A percentile compares a stretch with the other conserved stretches of the same genome.
These are phyloP conservation scores for Metschnikowia aberdeeniae DNA, from an alignment of 805 yeast genomes.

Conservation along the genomic window DNA sequence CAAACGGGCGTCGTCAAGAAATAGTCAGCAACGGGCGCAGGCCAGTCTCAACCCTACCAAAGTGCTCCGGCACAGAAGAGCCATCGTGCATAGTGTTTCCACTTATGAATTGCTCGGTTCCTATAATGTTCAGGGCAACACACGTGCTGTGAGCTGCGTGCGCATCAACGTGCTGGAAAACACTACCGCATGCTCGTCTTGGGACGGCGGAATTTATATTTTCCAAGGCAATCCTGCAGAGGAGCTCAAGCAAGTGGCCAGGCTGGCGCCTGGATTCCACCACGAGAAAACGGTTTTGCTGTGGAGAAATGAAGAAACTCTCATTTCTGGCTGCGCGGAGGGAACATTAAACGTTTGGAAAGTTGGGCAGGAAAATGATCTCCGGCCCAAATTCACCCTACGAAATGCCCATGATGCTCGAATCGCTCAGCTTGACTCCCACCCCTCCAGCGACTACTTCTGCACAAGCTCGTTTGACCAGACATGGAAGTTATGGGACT, in stretches of 20 bases:
- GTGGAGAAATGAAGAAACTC: conserved; percentile 43
- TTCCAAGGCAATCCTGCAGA: conserved; percentile 19
- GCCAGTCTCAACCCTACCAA: conserved; percentile 37
- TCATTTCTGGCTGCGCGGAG: conserved; percentile 38
- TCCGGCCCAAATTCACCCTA: conserved; percentile 15
- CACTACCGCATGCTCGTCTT: conserved; percentile 64
- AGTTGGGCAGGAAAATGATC: not conserved
- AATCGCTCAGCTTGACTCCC: conserved; percentile 57
- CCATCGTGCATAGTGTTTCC: conserved; percentile 28
- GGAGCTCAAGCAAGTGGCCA: conserved; percentile 10
- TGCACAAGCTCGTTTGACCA: conserved; percentile 77
- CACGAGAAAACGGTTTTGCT: conserved; percentile 65
- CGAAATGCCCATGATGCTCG: conserved; percentile 42
- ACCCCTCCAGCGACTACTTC: conserved; percentile 55
- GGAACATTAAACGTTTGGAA: conserved; percentile 35
- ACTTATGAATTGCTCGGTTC: conserved; percentile 54
- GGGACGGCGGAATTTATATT: conserved; percentile 72
- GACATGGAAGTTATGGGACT: conserved; percentile 90
- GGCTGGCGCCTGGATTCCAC: conserved; percentile 40
- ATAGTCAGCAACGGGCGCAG: conserved; percentile 27
- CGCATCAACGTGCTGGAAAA: conserved; percentile 38
- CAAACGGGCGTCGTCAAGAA: conserved; percentile 39
- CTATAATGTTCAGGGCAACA: conserved; percentile 54
- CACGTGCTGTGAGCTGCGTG: conserved; percentile 64
- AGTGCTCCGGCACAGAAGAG: conserved; percentile 46